Evolutionary conservation across 2,329 filamentous ascomycete genomes (phyloP).

Genomic region (Sphaerulina vaccinii): DNA sequence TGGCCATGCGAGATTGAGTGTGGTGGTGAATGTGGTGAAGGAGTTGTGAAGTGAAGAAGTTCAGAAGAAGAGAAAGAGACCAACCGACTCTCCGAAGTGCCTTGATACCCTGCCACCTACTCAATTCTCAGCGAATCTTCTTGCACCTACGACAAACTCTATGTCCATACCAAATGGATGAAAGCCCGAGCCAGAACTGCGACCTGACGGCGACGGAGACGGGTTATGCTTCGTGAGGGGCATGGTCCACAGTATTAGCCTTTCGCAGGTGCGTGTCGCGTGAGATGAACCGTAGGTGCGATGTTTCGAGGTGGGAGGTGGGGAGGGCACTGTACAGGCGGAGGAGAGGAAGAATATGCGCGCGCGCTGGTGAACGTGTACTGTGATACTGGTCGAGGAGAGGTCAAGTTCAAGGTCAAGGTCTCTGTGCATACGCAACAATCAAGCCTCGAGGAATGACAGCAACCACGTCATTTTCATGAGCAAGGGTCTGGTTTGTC

Average conservation of each 20-base stretch:
- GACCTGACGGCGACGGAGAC: slow-evolving; percentile 14
- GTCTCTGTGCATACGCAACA: not conserved
- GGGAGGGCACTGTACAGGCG: not conserved
- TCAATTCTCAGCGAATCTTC: not conserved
- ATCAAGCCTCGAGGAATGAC: not conserved
- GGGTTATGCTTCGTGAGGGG: slow-evolving; percentile 15
- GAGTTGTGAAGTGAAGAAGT: slow-evolving; percentile 3
- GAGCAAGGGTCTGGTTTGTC: not conserved
- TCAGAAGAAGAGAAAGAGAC: slow-evolving; percentile 16
- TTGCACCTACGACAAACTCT: not conserved
- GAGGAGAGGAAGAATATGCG: not conserved
- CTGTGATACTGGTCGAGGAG: not conserved
- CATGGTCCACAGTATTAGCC: slow-evolving; percentile 5
- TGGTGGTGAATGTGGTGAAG: slow-evolving; percentile 1
- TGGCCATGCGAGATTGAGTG: slow-evolving; percentile 2
- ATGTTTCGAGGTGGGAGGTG: not conserved
- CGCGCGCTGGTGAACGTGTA: no score
- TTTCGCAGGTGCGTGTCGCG: not conserved
- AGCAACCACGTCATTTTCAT: not conserved
- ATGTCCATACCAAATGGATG: slow-evolving; percentile 49
- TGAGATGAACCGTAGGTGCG: not conserved
- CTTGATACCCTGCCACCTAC: slow-evolving; percentile 40
- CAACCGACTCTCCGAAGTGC: slow-evolving; percentile 53
- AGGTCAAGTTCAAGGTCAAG: slow-evolving; percentile 1
- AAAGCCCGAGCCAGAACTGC: slow-evolving; percentile 41